Evolutionary conservation across 2,329 filamentous ascomycete species (phyloP), one percentile per base, ranked within the genome.

Genomic region (Ploettnerulaceae sp.): DNA sequence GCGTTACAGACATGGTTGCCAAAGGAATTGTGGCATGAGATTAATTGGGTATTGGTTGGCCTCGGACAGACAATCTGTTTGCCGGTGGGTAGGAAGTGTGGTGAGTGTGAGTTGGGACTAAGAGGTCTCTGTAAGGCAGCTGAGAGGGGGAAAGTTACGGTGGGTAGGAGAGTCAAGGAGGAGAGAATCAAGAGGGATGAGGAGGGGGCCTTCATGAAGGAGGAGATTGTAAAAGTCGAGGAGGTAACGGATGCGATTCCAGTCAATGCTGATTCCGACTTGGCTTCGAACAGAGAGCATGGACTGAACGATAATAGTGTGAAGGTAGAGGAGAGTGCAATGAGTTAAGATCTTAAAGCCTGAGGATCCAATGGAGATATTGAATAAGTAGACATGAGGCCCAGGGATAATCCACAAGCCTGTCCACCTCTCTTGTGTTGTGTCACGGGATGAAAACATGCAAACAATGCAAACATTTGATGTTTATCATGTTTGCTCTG

Each of bases 21-120:
- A 1, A 75, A 65, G 57, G 81, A 85, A 25, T 76, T 77, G 51
- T 88, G 84, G 84, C 80, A 84, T 66, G 81, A 86, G 57, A 86
- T 88, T 55, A 88, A 88, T 60, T 79, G 81, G 65, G 61, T 87
- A 54, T 67, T 88, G 12, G 84, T 88, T n/a, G 84, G 84, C 0
- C 72, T 86, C 52, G 84, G 84, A 1, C 84, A 88, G 68, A 84
- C 78, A 1, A 74, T 83, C 21, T 88, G 84, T 65, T 64, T 83
- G 50, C 81, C 83, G 5, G 74, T 86, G 1, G 82, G 81, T 0
- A 46, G 58, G 9, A 80, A 76, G 57, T 98, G 93, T 67, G 89
- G 88, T 14, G 84, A 93, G 38, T 98, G 93, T 68, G 84, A 86
- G 54, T 68, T 97, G 38, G 87, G 87, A 0, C 70, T 84, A 15